Conservation (phyloP, 768 basidiomycete genomes). For the Auricularia sp. region DNA sequence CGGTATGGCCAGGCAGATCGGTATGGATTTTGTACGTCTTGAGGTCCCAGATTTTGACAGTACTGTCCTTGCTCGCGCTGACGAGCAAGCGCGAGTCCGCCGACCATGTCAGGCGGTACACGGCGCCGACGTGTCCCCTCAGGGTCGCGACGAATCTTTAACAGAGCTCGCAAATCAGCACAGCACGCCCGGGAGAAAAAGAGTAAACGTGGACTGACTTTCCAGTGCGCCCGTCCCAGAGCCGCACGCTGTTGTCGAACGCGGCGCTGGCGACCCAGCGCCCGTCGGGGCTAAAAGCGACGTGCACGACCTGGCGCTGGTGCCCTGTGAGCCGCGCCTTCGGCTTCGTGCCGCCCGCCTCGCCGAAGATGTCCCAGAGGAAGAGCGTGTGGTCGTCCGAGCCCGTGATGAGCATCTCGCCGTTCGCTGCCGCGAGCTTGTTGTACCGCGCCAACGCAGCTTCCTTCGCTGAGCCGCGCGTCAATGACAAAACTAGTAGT, state of each 20-base stretch:
- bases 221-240: conserved; percentile 70
- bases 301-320: conserved; percentile 88
- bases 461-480: conserved; percentile 47
- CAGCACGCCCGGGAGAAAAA: neutral
- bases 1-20: conserved; percentile 91
- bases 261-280: conserved; percentile 84
- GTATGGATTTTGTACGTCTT: conserved; percentile 92
- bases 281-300: conserved; percentile 91
- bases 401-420: conserved; percentile 86
- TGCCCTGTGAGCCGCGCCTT: conserved; percentile 81
- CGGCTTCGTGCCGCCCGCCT: conserved; percentile 48
- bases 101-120: conserved; percentile 92
- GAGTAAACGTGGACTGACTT: conserved; percentile 22
- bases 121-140: conserved; percentile 86
- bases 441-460: conserved; percentile 74
- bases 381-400: conserved; percentile 98
- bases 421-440: conserved; percentile 43
- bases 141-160: conserved; percentile 79
- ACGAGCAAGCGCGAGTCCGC: conserved; percentile 86
- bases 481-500: neutral
- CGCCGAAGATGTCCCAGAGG: conserved; percentile 76
- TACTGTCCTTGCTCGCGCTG: conserved; percentile 92
- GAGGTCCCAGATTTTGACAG: conserved; percentile 94
- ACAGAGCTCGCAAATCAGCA: neutral
- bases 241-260: conserved; percentile 81